Base-by-base conservation (phyloP, 805 yeast genomes). In the Kuraishia hungarica region DNA sequence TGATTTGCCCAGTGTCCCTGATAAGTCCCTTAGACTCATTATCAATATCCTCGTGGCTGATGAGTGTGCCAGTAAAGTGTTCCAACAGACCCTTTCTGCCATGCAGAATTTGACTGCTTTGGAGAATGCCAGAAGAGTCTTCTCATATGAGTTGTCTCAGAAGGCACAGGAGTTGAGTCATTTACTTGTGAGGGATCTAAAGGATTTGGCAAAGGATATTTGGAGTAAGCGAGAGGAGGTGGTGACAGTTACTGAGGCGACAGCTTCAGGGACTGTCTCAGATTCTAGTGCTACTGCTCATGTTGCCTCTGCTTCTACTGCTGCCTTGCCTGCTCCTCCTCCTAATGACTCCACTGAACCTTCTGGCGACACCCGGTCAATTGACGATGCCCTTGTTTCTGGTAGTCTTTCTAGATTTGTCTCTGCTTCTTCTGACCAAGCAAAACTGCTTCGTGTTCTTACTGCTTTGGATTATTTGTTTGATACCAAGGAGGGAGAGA, bases 381-480 rank as follows among this genome's bases (percentile, higher is more conserved):
- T 67, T 39, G 75, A 74, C 2, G 74, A 73, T 26, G 82, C 80
- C 26, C 74, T 82, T 28, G 80, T 78, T 51, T 76, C 79, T 22
- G 81, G 79, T 24, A 71, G 83, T 2, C 74, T 91, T 57, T 71
- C 80, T 26, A 82, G 81, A 61, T 89, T 92, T 64, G 87, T 94
- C 1, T 80, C 89, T 0, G 81, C 91, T 1, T 82, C 87, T 48
- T 87, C 97, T 0, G 91, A 87, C 58, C 98, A 94, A 66, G 88
- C 97, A 7, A 91, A 90, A 63, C 70, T 94, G n/a, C 72, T 93
- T 54, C 78, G 97, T 53, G 84, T 90, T 2, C 74, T 92, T 57
- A 91, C 97, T 0, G 96, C 97, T 0, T 76, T 92, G 56, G 97
- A 92, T 62, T 89, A 86, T 61, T 74, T 92, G 64, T 87, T 81